Evolutionary conservation across 2,329 filamentous ascomycete species (phyloP).

Genomic region (Colletotrichum sp.): DNA sequence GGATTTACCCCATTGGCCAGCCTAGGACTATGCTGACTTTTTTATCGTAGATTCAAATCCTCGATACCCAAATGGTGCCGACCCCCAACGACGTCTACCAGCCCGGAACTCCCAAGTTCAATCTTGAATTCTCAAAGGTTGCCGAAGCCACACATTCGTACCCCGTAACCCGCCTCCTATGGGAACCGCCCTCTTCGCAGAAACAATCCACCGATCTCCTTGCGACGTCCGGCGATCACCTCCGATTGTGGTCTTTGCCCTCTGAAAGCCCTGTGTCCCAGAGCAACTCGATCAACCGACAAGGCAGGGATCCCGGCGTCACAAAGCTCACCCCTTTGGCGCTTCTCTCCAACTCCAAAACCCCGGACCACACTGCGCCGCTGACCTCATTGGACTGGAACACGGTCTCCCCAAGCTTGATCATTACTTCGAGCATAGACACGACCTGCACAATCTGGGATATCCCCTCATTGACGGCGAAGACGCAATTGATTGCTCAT

Average conservation of each 20-base stretch:
- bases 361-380: conserved; percentile 95
- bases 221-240: conserved; percentile 92
- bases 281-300: conserved; percentile 72
- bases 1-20: neutral
- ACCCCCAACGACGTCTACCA: conserved; percentile 72
- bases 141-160: conserved; percentile 98
- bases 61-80: conserved; percentile 81
- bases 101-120: conserved; percentile 74
- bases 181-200: conserved; percentile 93
- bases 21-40: conserved; percentile 12
- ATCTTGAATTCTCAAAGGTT: conserved; percentile 88
- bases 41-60: conserved; percentile 83
- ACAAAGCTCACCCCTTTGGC: conserved; percentile 91
- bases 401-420: conserved; percentile 92
- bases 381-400: conserved; percentile 99
- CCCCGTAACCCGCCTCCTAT: conserved; percentile 91
- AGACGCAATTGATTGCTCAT: conserved; percentile 97
- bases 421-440: conserved; percentile 98
- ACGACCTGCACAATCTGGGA: conserved; percentile 99
- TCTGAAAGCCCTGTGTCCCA: conserved; percentile 61
- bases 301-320: conserved; percentile 60
- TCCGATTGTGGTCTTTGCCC: conserved; percentile 92
- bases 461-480: conserved; percentile 95
- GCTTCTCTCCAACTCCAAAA: conserved; percentile 95
- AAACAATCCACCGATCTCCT: conserved; percentile 95